These are phyloP conservation scores for Populus hybrid DNA, from an alignment of 441 rosid species.

Conservation along the genomic window DNA sequence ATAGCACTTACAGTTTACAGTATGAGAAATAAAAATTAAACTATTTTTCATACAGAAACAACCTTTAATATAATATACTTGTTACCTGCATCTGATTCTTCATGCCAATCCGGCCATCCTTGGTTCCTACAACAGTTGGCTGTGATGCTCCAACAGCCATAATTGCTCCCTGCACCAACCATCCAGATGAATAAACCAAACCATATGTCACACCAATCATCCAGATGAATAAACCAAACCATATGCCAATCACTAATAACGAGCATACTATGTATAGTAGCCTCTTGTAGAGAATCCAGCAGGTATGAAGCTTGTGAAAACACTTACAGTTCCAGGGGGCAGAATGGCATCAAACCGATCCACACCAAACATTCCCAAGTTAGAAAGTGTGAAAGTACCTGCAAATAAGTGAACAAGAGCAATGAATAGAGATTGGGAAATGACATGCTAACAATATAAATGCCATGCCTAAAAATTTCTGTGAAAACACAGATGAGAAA, in stretches of 20 bases:
- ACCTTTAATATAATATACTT: neutral
- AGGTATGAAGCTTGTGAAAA: neutral
- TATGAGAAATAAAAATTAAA: neutral
- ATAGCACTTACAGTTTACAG: conserved; percentile 9
- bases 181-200: conserved; percentile 12
- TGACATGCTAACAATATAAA: neutral
- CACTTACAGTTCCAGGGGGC: conserved; percentile 90
- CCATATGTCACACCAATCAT: neutral
- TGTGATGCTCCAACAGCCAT: conserved; percentile 97
- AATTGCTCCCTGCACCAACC: conserved; percentile 75
- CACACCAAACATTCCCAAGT: conserved; percentile 95
- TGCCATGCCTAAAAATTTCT: neutral
- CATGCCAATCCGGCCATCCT: conserved; percentile 85
- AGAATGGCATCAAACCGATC: conserved; percentile 95
- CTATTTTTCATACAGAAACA: neutral
- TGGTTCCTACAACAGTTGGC: conserved; percentile 77
- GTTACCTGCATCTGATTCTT: conserved; percentile 94
- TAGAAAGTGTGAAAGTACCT: conserved; percentile 91
- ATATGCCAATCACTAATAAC: too few species aligned
- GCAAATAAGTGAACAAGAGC: conserved; percentile 16
- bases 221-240: too few species aligned
- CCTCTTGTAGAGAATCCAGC: conserved; percentile 6
- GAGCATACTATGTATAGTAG: neutral
- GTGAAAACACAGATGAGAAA: neutral
- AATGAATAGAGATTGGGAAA: neutral